Conservation (phyloP, 2,329 filamentous ascomycete species). For the Monosporascus sp. region DNA sequence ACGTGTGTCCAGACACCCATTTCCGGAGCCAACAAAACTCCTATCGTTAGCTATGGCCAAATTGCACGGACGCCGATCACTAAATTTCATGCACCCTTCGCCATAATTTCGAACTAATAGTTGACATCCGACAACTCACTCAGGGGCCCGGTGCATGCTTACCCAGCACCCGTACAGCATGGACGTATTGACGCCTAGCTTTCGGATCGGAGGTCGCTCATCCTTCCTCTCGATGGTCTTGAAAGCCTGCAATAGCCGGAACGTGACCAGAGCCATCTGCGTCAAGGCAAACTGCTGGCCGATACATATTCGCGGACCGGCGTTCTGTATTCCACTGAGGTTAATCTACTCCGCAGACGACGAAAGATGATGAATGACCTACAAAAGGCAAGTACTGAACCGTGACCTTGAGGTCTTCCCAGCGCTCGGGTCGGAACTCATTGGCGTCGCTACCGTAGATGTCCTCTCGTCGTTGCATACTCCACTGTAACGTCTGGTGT, state of each 20-base stretch:
- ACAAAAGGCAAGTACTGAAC: conserved; percentile 2
- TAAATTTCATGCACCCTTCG: no score
- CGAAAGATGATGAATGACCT: conserved; percentile 30
- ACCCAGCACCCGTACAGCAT: conserved; percentile 26
- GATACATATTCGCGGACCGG: conserved; percentile 34
- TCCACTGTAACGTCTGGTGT: conserved; percentile 10
- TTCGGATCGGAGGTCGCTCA: conserved; percentile 19
- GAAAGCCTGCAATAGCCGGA: conserved; percentile 26
- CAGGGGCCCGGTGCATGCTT: conserved; percentile 9
- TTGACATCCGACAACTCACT: no score
- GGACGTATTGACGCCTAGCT: conserved; percentile 22
- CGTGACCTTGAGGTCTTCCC: conserved; percentile 23
- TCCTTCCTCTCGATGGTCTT: conserved; percentile 21
- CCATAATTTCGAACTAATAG: no score
- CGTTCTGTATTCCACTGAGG: conserved; percentile 16
- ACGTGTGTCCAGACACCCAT: no score
- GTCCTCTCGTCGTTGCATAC: conserved; percentile 30
- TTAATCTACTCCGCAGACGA: conserved; percentile 12
- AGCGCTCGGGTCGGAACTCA: conserved; percentile 33
- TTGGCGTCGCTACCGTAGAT: conserved; percentile 31
- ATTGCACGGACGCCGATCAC: no score
- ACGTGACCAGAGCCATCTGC: conserved; percentile 24
- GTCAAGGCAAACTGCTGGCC: conserved; percentile 32
- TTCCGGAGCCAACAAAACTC: no score
- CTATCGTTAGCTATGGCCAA: no score